Evolutionary conservation across 352 stramenopile genomes (phyloP), one percentile per base, ranked within the genome.

Genomic region (Globisporangium megalacanthum): DNA sequence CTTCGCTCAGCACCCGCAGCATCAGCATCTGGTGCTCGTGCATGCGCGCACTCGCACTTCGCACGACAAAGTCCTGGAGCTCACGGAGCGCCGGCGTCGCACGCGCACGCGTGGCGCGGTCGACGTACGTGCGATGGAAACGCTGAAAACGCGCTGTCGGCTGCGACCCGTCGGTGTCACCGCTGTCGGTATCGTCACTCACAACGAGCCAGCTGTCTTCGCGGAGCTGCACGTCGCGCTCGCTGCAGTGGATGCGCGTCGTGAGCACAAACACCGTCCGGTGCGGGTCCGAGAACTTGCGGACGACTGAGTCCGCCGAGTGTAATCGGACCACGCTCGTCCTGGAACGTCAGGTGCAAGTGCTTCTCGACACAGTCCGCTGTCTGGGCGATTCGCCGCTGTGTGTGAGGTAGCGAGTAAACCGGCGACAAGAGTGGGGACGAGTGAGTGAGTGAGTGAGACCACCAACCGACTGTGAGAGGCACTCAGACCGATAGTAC

Each of bases 341-440:
- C 45, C n/a, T 9, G 25, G 45, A 49, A 31, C 45, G n/a, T 49
- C 45, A 49, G 17, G 10, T 29, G n/a, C 45, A 49, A 19, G 20
- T 49, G 20, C 45, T 49, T 49, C 45, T 49, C 45, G n/a, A 49
- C 45, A 20, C 45, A 49, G 45, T 49, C 45, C n/a, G n/a, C 14
- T 9, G 45, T 46, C 41, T 46, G 41, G 6, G 41, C 41, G 14
- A 46, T n/a, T 46, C 41, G 41, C 41, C 41, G 41, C 41, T 46
- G 41, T 14, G 9, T 46, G 25, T 29, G 25, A 29, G 25, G 15
- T 44, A 11, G 37, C 37, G 10, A 17, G 2, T 17, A 2, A 3
- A 17, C 37, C 37, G 37, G 10, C 37, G 2, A 44, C 15, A 17
- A 2, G 37, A 44, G 5, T 44, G 15, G 37, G 10, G 10, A n/a